Conservation (phyloP, 352 stramenopile species). For the Pythium dissotocum region DNA sequence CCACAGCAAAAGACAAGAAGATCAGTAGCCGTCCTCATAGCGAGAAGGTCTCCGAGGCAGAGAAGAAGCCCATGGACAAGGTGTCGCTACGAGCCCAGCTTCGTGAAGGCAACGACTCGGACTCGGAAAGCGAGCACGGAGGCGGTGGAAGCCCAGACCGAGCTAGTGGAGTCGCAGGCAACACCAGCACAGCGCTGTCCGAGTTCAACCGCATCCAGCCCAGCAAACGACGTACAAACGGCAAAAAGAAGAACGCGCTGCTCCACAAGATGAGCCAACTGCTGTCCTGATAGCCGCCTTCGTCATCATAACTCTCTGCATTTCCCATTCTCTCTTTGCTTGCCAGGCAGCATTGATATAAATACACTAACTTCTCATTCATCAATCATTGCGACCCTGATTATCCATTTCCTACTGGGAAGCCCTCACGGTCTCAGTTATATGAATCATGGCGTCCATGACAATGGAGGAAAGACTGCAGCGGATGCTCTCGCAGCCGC, state of each 20-base stretch:
- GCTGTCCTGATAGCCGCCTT: constrained; percentile 15
- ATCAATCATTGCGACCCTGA: background rate
- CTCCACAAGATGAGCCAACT: constrained; percentile 30
- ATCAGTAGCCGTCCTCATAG: constrained; percentile 6
- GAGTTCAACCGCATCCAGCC: constrained; percentile 30
- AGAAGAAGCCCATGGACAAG: constrained; percentile 18
- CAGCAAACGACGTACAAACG: constrained; percentile 69
- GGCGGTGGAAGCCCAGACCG: background rate
- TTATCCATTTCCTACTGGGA: too few relatives aligned
- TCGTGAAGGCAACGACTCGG: constrained; percentile 26
- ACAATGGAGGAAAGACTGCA: constrained; percentile 46
- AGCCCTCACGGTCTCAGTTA: background rate
- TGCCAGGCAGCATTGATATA: constrained; percentile 3
- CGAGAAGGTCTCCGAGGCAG: constrained; percentile 6
- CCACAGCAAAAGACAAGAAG: constrained; percentile 18
- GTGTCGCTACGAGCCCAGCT: constrained; percentile 24
- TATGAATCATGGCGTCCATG: constrained; percentile 6
- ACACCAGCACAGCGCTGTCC: constrained; percentile 16
- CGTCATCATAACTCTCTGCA: background rate
- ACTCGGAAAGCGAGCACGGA: constrained; percentile 14
- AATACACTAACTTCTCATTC: constrained; percentile 3
- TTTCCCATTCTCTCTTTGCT: background rate
- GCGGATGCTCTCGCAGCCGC: constrained; percentile 43
- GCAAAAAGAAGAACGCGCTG: constrained; percentile 51
- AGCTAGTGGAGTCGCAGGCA: constrained; percentile 4